Evolutionary conservation across 2,329 filamentous ascomycete species (phyloP).

Genomic region (Davidsoniella australis): DNA sequence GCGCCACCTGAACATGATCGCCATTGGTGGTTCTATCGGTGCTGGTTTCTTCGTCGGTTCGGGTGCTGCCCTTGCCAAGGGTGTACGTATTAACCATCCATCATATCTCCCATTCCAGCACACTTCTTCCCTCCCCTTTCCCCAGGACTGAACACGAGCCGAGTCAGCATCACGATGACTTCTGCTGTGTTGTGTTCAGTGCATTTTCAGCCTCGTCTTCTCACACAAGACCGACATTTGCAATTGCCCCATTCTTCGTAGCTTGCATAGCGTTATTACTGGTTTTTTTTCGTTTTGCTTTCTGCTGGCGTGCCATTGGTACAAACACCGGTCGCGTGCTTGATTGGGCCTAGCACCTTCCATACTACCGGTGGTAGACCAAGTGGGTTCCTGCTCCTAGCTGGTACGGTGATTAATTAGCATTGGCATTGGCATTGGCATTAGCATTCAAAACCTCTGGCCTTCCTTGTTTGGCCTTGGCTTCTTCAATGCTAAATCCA

Average conservation of each 20-base stretch:
- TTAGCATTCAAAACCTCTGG: not conserved
- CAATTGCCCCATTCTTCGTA: no score
- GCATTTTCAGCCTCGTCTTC: not conserved
- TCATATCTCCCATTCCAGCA: not conserved
- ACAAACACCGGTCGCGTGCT: not conserved
- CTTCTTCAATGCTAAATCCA: not conserved
- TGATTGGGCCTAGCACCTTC: not conserved
- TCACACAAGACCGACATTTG: no score
- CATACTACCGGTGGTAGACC: no score
- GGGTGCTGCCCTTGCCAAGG: constrained; percentile 33
- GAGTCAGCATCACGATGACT: not conserved
- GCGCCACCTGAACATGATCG: constrained; percentile 45
- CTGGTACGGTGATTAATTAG: not conserved
- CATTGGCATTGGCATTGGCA: not conserved
- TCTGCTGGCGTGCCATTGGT: not conserved
- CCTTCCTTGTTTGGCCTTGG: not conserved
- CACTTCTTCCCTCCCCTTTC: not conserved
- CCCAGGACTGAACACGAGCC: no score
- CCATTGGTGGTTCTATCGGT: constrained; percentile 43
- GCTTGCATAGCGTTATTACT: no score
- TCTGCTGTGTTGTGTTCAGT: not conserved
- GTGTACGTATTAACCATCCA: constrained; percentile 22
- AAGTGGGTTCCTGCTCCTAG: no score
- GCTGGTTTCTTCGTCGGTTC: constrained; percentile 47
- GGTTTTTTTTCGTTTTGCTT: not conserved